A percentile compares a stretch with the other conserved stretches of the same genome.
These are phyloP conservation scores for Coemansia sp. DNA, from an alignment of 192 early-diverging fungal species.

Conservation along the genomic window DNA sequence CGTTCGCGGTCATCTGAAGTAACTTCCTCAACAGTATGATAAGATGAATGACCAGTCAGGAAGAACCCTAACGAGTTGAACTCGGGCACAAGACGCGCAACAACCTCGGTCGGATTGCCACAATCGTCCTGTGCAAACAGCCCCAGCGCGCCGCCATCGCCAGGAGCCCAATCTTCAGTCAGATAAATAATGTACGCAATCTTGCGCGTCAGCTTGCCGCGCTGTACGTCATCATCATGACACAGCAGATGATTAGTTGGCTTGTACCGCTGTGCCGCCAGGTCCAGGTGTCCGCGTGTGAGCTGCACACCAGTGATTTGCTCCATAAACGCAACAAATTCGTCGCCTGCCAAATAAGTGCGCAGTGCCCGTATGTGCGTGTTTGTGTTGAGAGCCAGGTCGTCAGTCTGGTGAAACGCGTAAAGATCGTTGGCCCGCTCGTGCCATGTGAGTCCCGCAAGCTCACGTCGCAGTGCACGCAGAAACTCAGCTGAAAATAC, in stretches of 20 bases:
- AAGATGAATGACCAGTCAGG: conserved; percentile 59
- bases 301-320: conserved; percentile 63
- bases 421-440: conserved; percentile 68
- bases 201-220: conserved; percentile 56
- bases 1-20: conserved; percentile 53
- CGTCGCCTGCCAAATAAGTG: conserved; percentile 59
- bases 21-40: conserved; percentile 61
- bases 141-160: conserved; percentile 65
- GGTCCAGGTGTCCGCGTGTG: conserved; percentile 59
- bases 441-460: conserved; percentile 32
- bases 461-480: conserved; percentile 19
- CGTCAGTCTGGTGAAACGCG: conserved; percentile 67
- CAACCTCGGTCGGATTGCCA: conserved; percentile 53
- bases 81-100: conserved; percentile 52
- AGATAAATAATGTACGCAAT: conserved; percentile 76
- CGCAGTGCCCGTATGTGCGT: conserved; percentile 55
- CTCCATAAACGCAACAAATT: conserved; percentile 63
- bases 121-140: conserved; percentile 57
- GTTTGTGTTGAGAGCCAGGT: conserved; percentile 52
- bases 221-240: conserved; percentile 74
- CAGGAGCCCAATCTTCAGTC: conserved; percentile 63
- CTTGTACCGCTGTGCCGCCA: conserved; percentile 69
- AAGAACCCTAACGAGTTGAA: conserved; percentile 64
- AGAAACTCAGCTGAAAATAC: conserved; percentile 24
- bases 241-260: conserved; percentile 64